Base-by-base conservation (phyloP, 2,329 filamentous ascomycete species). In the Cytospora chrysosperma region DNA sequence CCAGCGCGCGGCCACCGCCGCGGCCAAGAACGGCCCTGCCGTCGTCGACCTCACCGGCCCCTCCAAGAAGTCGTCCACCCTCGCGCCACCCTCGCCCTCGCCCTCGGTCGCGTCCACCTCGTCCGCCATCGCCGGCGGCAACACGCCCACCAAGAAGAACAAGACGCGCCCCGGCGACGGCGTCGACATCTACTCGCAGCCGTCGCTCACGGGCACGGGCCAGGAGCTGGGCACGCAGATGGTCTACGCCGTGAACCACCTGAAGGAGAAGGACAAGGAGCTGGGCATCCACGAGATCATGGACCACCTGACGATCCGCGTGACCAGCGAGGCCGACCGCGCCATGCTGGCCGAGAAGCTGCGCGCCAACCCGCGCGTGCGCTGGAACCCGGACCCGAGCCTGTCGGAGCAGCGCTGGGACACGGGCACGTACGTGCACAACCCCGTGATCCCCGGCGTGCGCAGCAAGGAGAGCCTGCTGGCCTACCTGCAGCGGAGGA, bases 221-320 rank as follows among this genome's bases (percentile, higher is more conserved):
- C 83, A 83, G 65, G 89, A 94, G 75, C 87, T 95, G 74, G 88
- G 92, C 80, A 96, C 93, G 15, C 91, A 96, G 75, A 88, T 97
- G 73, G 86, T 90, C 63, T 97, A 93, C 77, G 92, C 92, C 24
- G 88, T 96, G 73, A 87, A 93, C 67, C 91, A 92, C 74, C 86
- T 97, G 65, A 89, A 89, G 77, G 86, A 86, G 68, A 88, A 88
- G 73, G 88, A 89, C 73, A 85, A 87, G 65, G 79, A 89, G 61
- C 85, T 93, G 73, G 85, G 83, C 40, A 90, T 96, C 64, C 79
- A 85, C 56, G 89, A 94, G 68, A 89, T 97, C 69, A 85, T 95
- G 70, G 85, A 88, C 69, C 95, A 95, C 75, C 82, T 97, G 65
- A 92, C 89, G 59, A 83, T 95, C 43, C 85, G 86, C 57, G 79